Evolutionary conservation across 2,329 filamentous ascomycete genomes (phyloP).

Genomic region (Venturia aucupariae): DNA sequence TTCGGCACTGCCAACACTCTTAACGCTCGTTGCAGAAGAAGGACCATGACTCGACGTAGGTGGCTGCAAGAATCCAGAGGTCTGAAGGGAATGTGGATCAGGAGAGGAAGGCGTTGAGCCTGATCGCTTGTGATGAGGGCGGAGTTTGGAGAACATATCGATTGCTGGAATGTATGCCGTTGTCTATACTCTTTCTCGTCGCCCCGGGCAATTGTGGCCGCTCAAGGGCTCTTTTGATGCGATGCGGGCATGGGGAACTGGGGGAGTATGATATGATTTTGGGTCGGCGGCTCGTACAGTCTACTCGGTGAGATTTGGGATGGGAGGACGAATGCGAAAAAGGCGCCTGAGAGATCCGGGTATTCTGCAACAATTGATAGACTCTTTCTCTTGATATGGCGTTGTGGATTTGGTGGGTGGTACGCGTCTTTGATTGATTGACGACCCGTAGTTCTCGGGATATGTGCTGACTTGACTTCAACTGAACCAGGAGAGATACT

Average conservation of each 20-base stretch:
- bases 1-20: not conserved
- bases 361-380: not conserved
- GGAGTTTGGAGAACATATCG: conserved; percentile 29
- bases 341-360: not conserved
- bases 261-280: not conserved
- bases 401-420: not conserved
- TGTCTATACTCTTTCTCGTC: not conserved
- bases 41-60: conserved; percentile 17
- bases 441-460: not conserved
- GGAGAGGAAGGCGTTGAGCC: conserved; percentile 27
- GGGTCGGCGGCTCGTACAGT: not conserved
- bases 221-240: not conserved
- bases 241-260: not conserved
- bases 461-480: not conserved
- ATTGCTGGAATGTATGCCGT: not conserved
- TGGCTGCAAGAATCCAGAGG: conserved; percentile 19
- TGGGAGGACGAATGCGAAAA: not conserved
- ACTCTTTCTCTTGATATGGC: not conserved
- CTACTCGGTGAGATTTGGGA: not conserved
- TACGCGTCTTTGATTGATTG: not conserved
- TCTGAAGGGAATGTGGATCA: conserved; percentile 24
- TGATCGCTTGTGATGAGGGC: conserved; percentile 31
- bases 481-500: not conserved
- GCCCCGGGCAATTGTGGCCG: not conserved
- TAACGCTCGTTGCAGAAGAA: conserved; percentile 17